Base-by-base conservation (phyloP, 2,329 filamentous ascomycete species). In the Alternaria tenuissima region DNA sequence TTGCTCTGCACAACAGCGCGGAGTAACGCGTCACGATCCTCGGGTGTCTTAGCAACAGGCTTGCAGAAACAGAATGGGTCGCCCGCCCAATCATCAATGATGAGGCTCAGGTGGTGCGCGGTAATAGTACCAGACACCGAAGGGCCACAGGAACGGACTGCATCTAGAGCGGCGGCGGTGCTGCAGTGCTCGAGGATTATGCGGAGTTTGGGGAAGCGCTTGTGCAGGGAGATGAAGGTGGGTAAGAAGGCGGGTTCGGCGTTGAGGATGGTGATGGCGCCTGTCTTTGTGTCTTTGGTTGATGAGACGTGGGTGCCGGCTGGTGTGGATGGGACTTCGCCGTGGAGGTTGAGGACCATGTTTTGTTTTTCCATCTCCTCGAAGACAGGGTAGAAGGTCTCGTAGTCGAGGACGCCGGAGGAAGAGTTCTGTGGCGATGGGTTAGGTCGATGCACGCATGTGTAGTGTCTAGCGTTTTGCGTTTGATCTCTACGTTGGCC, bases 311-410 rank as follows among this genome's bases (percentile, higher is more conserved):
- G 64, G 1, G 68, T 65, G 52, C 68, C 58, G 9, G 70, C 38
- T 0, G 78, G 77, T 65, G 82, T 82, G 2, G 84, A 84, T 0
- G 88, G 89, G n/a, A 90, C 87, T 80, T 97, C 94, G 66, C 94
- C 94, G 77, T 98, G 94, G n/a, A 98, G 83, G 80, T 97, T 97
- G 42, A 96, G 85, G n/a, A 96, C 86, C 75, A 97, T 83, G 67
- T 89, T 88, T 67, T 93, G 87, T 61, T 89, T 82, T 76, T 97
- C 91, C 94, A 98, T 97, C 66, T 92, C 91, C n/a, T 85, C 86
- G 74, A 98, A 96, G 14, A 94, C 91, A 7, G 88, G 87, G 74
- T 91, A 91, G 80, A 92, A 94, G 32, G 84, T 80, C 61, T 88
- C 87, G 71, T 92, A 87, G 57, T 88, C 86, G 16, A 90, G 81